These are phyloP conservation scores for Fraxinus americana DNA, from an alignment of 257 asterid genomes.

Conservation along the genomic window DNA sequence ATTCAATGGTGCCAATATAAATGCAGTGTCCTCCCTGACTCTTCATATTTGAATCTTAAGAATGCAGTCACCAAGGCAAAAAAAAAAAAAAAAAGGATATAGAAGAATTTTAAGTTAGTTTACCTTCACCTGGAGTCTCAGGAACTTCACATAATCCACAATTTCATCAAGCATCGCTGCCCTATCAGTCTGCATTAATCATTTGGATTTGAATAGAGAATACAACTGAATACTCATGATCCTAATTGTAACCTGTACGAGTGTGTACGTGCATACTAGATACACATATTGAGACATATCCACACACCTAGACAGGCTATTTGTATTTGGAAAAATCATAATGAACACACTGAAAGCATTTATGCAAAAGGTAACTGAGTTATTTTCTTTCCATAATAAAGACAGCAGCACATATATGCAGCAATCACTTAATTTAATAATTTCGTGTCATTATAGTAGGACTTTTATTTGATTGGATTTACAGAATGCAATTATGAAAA, in stretches of 20 bases:
- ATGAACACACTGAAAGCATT: neutral
- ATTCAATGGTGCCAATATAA: slow-evolving; percentile 1
- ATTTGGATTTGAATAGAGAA: neutral
- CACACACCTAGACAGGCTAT: neutral
- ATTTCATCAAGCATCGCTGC: slow-evolving; percentile 98
- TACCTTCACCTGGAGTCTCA: slow-evolving; percentile 98
- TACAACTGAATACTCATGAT: neutral
- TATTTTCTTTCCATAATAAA: too few species aligned
- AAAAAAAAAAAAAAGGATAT: neutral
- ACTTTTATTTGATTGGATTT: neutral
- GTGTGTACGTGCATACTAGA: neutral
- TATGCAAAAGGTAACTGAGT: too few species aligned
- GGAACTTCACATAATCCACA: slow-evolving; percentile 95
- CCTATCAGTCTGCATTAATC: slow-evolving; percentile 77
- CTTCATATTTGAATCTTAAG: slow-evolving; percentile 11
- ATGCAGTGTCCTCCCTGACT: neutral
- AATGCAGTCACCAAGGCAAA: neutral
- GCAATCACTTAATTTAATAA: neutral
- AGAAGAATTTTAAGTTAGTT: neutral
- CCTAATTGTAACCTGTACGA: neutral
- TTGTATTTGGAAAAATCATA: neutral
- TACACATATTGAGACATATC: neutral
- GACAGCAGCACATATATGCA: too few species aligned
- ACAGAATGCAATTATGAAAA: neutral
- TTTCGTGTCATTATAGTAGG: neutral